phyloP scores from a whole-genome alignment of 2,329 filamentous ascomycete species.

The Penicillium polonicum region DNA sequence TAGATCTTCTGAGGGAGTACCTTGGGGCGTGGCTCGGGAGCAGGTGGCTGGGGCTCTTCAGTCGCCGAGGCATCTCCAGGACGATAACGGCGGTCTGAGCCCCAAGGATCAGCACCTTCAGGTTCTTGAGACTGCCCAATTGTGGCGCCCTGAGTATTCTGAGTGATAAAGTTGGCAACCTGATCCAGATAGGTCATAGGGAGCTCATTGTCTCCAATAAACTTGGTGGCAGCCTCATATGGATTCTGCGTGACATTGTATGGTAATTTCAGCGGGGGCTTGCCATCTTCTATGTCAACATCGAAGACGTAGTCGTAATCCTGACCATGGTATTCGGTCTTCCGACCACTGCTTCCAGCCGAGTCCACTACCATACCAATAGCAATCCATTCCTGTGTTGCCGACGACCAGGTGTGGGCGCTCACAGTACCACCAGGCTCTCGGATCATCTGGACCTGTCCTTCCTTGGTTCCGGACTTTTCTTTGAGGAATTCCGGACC shows the following conservation, averaged over 20 bases:
- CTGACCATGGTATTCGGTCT: conserved; percentile 74
- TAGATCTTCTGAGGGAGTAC: conserved; percentile 77
- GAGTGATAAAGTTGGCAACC: conserved; percentile 86
- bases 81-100: conserved; percentile 73
- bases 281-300: conserved; percentile 92
- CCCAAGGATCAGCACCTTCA: conserved; percentile 67
- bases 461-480: conserved; percentile 89
- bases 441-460: conserved; percentile 88
- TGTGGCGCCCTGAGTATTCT: conserved; percentile 83
- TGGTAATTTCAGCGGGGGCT: conserved; percentile 87
- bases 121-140: conserved; percentile 63
- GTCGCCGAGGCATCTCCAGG: conserved; percentile 61
- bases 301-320: conserved; percentile 97
- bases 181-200: conserved; percentile 85
- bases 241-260: conserved; percentile 92
- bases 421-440: conserved; percentile 78
- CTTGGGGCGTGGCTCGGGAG: conserved; percentile 51
- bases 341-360: conserved; percentile 76
- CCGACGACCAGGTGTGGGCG: conserved; percentile 80
- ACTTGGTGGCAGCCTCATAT: conserved; percentile 87
- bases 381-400: conserved; percentile 73
- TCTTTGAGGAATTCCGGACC: conserved; percentile 80
- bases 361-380: conserved; percentile 94
- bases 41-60: conserved; percentile 23
- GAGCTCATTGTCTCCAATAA: conserved; percentile 84